Evolutionary conservation across 495 filamentous ascomycete genomes (phyloP), one percentile per base, ranked within the genome.

Genomic region (Lindgomyces ingoldianus): DNA sequence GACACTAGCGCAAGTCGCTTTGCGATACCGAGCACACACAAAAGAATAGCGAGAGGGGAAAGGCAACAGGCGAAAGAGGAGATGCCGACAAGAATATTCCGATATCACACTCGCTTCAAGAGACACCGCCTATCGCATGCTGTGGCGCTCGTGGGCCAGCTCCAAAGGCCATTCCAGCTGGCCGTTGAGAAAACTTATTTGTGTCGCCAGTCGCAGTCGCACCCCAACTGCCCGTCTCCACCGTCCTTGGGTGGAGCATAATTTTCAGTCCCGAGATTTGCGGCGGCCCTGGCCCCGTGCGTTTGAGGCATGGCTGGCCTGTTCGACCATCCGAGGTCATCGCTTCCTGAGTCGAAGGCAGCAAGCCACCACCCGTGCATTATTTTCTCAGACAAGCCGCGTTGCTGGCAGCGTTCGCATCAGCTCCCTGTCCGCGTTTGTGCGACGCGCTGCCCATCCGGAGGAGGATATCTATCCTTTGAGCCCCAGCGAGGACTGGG

Each of bases 231-330:
- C 36, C 30, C 12, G 29, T 42, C 33, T 1, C 14, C 8, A 12
- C 1, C 8, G 53, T 25, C 2, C n/a, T 22, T 10, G 19, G 24
- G 47, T 52, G 57, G 29, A 60, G 57, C 57, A 51, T 42, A 30
- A 51, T 25, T 25, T 33, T 16, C 21, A 14, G 53, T 57, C 53
- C 53, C 53, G 57, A 60, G 57, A 60, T 62, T 53, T 24, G 29
- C 9, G 48, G 36, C 27, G 30, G 59, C 59, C 59, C 46, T 36
- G 48, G 44, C 57, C 0, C 26, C 25, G 48, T 51, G 59, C 59
- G 59, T 62, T 55, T 53, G 59, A 55, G 57, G 55, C 58, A 60
- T 59, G 44, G 39, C 52, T 18, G 19, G 19, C 45, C 45, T 33
- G 24, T 16, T 9, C 12, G 42, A 11, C 3, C 56, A 54, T 30